phyloP scores from a whole-genome alignment of 176 grass and related monocot species.

The Cenchrus americanus region DNA sequence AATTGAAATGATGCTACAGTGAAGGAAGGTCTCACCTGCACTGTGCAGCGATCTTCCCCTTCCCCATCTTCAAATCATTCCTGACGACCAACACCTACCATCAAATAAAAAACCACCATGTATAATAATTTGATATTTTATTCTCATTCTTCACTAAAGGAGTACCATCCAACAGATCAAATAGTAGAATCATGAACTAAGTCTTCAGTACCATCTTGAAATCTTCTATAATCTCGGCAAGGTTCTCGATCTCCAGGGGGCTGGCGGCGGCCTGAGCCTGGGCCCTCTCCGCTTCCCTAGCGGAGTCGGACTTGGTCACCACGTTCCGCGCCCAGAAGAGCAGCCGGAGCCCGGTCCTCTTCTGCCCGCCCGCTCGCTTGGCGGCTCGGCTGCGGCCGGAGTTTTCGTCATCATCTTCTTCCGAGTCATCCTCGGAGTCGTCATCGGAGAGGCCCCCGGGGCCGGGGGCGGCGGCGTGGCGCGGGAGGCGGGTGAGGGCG shows the following conservation, averaged over 20 bases:
- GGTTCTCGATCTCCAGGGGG: constrained; percentile 78
- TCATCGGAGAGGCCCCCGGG: constrained; percentile 26
- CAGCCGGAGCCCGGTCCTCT: constrained; percentile 50
- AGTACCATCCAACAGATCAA: background rate
- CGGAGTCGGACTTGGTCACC: constrained; percentile 50
- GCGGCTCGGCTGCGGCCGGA: constrained; percentile 16
- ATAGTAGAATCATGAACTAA: background rate
- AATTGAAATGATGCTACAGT: background rate
- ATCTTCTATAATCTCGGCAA: constrained; percentile 88
- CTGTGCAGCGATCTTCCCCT: constrained; percentile 96
- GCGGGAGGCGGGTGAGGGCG: constrained; percentile 47
- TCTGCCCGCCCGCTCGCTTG: constrained; percentile 34
- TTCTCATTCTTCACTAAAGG: background rate
- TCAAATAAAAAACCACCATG: background rate
- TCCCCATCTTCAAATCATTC: constrained; percentile 99
- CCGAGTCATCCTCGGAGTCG: constrained; percentile 50
- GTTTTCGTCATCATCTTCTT: constrained; percentile 72
- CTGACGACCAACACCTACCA: constrained; percentile 86
- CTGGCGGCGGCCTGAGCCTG: constrained; percentile 30
- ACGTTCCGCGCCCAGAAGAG: constrained; percentile 62
- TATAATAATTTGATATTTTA: background rate
- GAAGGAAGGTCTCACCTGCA: constrained; percentile 66
- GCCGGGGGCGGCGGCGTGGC: background rate
- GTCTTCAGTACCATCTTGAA: constrained; percentile 82
- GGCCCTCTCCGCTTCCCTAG: constrained; percentile 41